Percentiles rank a stretch among this genome's conserved stretches.
phyloP scores from a whole-genome alignment of 2,329 filamentous ascomycete species.

The Colletotrichum musicola region DNA sequence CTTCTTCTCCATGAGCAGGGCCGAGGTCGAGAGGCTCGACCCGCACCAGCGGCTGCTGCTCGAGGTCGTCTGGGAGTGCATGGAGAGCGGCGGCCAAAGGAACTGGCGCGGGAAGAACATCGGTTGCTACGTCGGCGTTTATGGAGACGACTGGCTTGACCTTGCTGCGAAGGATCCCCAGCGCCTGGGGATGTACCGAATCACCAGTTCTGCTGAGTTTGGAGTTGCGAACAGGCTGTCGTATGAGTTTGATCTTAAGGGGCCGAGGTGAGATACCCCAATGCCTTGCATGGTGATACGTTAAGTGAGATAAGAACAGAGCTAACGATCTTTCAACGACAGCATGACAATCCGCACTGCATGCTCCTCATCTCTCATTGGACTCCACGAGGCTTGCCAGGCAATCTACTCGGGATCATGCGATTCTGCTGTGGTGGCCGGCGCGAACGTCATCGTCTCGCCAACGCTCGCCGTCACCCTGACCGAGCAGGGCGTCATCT shows the following conservation, averaged over 20 bases:
- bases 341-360: conserved; percentile 42
- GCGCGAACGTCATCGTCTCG: conserved; percentile 44
- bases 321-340: conserved; percentile 45
- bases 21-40: conserved; percentile 45
- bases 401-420: conserved; percentile 40
- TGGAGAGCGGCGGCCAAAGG: conserved; percentile 50
- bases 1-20: conserved; percentile 45
- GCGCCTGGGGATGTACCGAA: conserved; percentile 34
- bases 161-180: conserved; percentile 43
- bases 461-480: conserved; percentile 40
- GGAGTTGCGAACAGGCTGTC: conserved; percentile 47
- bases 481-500: conserved; percentile 28
- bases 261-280: conserved; percentile 48
- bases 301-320: neutral
- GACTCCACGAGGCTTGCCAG: conserved; percentile 42
- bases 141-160: conserved; percentile 45
- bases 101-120: conserved; percentile 44
- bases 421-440: conserved; percentile 42
- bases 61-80: conserved; percentile 49
- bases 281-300: conserved; percentile 35
- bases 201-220: conserved; percentile 41
- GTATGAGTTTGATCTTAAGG: conserved; percentile 48
- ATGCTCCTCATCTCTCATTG: conserved; percentile 43
- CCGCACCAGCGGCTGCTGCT: conserved; percentile 46
- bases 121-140: conserved; percentile 48